Base-by-base conservation (phyloP, 2,329 filamentous ascomycete genomes). In the Stemphylium beticola region DNA sequence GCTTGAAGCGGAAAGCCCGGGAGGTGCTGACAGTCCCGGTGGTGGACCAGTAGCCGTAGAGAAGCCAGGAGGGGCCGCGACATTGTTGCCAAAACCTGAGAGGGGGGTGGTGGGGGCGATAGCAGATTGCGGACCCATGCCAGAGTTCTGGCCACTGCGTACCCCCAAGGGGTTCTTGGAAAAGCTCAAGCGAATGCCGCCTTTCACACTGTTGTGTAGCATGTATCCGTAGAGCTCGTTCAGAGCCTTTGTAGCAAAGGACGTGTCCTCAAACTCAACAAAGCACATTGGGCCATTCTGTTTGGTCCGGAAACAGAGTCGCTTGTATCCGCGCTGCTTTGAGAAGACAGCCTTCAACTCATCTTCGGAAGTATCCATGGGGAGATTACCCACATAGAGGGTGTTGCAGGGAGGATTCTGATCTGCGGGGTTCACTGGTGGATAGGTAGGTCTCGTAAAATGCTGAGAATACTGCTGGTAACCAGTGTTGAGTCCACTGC, bases 341-440 rank as follows among this genome's bases (percentile, higher is more conserved):
- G 89, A 92, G 72, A 99, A 99, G 70, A 97, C 84, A 18, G 89
- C 86, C 77, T 98, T 98, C 51, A 99, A 84, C 74, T 98, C 95
- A 71, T 98, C 93, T 70, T 99, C 95, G 0, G 91, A 93, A 0
- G 93, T 96, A 71, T 96, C 91, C 52, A 93, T 86, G 0, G 93
- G 95, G 38, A 99, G 80, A 68, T 99, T 98, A n/a, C 95, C 93
- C 17, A 99, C 93, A 69, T 99, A 98, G 6, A 99, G 82, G 0
- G 95, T 99, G 72, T 99, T 98, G 83, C 95, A 98, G 0, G 95
- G 95, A 1, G 93, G 93, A 66, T 98, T 97, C 76, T 97, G 91
- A 70, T 99, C 93, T 11, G 93, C 93, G 0, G 93, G 93, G 64
- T 98, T 98, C 57, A 91, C 90, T 0, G 93, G 89, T 12, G 93